phyloP scores from a whole-genome alignment of 768 basidiomycete genomes.

The Mrakia hoshinonis region DNA sequence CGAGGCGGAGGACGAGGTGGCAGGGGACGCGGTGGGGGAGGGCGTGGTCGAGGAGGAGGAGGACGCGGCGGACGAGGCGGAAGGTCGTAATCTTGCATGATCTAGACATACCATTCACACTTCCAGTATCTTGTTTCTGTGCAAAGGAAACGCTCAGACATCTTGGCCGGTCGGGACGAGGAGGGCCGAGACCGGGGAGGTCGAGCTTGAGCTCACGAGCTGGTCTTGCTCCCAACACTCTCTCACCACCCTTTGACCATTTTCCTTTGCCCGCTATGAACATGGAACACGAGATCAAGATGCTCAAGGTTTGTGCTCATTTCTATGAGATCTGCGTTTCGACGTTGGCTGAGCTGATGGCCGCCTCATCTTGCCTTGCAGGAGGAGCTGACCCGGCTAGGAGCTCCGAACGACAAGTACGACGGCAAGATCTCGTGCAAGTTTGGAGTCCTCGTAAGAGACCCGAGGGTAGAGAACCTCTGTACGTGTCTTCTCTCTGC shows the following conservation, averaged over 20 bases:
- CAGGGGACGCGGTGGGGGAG: slow-evolving; percentile 13
- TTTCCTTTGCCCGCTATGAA: slow-evolving; percentile 9
- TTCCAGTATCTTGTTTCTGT: no score
- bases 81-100: neutral
- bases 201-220: no score
- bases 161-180: no score
- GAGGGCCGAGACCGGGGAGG: no score
- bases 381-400: slow-evolving; percentile 18
- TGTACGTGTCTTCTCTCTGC: neutral
- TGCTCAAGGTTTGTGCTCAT: neutral
- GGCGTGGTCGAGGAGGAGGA: slow-evolving; percentile 10
- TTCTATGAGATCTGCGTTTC: neutral
- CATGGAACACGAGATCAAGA: slow-evolving; percentile 16
- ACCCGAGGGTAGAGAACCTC: slow-evolving; percentile 17
- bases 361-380: neutral
- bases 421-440: slow-evolving; percentile 10
- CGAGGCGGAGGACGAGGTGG: slow-evolving; percentile 7
- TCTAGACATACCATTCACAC: neutral
- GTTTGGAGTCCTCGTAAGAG: slow-evolving; percentile 22
- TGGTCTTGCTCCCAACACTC: no score
- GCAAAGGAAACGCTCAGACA: no score
- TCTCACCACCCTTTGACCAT: neutral
- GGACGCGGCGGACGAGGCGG: slow-evolving; percentile 8
- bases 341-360: no score
- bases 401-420: neutral